Evolutionary conservation across 495 filamentous ascomycete genomes (phyloP), one percentile per base, ranked within the genome.

Genomic region (Oidiodendron maius): DNA sequence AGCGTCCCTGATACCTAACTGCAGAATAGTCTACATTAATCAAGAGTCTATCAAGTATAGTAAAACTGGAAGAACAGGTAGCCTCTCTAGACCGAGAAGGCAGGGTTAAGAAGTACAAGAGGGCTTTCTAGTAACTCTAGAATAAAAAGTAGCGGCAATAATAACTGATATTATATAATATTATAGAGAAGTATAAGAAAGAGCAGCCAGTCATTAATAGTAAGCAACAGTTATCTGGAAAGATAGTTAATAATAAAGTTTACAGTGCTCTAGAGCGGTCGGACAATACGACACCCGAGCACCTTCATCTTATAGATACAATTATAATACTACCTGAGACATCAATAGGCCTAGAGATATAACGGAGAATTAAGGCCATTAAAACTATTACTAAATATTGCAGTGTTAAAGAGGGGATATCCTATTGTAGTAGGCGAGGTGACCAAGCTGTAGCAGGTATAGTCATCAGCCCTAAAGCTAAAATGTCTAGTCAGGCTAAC

Each of bases 141-240:
- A 64, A 61, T 52, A 51, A 66, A 44, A 59, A 55, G 45, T 47
- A 58, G 22, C 28, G 55, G 21, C 51, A 66, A 49, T n/a, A 16
- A 30, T 48, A 62, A 25, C 50, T 37, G 4, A 46, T 53, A 17
- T 49, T 64, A 21, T 45, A 49, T 48, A 51, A 62, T 39, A 60
- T 64, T 32, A 44, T 62, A 16, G 52, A 58, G 40, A 43, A 42
- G 35, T 65, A 65, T 46, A 63, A 64, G 36, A 63, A 64, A 21
- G 46, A 66, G 28, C 48, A 68, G 51, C 58, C 51, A 24, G 57
- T 68, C 35, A 63, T 64, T 36, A 53, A 68, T 43, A 57, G 48
- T 18, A 42, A 66, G 40, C 39, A 47, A 48, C 38, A 68, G 48
- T 53, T 66, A 10, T 45, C 61, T 23, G 58, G 63, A 45, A 59